These are phyloP conservation scores for Apiospora rasikravindrae DNA, from an alignment of 2,329 filamentous ascomycete genomes.

Conservation along the genomic window DNA sequence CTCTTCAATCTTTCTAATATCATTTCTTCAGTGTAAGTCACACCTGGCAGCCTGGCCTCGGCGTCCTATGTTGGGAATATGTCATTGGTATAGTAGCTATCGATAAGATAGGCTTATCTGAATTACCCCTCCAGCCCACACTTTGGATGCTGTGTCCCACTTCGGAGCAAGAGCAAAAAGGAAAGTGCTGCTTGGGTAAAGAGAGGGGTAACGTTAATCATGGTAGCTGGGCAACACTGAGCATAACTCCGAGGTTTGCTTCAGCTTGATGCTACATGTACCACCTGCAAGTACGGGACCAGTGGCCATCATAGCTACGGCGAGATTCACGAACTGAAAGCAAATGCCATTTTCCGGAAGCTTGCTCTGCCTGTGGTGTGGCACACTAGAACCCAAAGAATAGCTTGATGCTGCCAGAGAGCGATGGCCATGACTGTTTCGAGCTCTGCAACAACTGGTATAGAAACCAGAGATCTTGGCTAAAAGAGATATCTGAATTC, in stretches of 20 bases:
- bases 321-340: not conserved
- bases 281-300: not conserved
- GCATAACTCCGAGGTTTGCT: not conserved
- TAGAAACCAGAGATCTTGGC: no score
- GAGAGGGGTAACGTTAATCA: slow-evolving; percentile 13
- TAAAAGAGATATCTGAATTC: no score
- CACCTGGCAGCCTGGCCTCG: no score
- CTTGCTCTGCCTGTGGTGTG: not conserved
- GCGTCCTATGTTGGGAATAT: not conserved
- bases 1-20: not conserved
- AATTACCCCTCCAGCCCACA: not conserved
- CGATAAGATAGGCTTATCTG: slow-evolving; percentile 5
- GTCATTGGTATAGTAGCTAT: slow-evolving; percentile 16
- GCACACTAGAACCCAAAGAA: not conserved
- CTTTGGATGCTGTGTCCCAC: not conserved
- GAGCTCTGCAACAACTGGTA: not conserved
- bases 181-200: not conserved
- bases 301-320: not conserved
- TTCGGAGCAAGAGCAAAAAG: not conserved
- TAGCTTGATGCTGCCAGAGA: not conserved
- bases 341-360: not conserved
- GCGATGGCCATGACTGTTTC: not conserved
- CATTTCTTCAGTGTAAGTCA: not conserved
- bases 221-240: slow-evolving; percentile 11
- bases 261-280: not conserved